phyloP scores from a whole-genome alignment of 768 basidiomycete species.

The Kwoniella mangroviensis region DNA sequence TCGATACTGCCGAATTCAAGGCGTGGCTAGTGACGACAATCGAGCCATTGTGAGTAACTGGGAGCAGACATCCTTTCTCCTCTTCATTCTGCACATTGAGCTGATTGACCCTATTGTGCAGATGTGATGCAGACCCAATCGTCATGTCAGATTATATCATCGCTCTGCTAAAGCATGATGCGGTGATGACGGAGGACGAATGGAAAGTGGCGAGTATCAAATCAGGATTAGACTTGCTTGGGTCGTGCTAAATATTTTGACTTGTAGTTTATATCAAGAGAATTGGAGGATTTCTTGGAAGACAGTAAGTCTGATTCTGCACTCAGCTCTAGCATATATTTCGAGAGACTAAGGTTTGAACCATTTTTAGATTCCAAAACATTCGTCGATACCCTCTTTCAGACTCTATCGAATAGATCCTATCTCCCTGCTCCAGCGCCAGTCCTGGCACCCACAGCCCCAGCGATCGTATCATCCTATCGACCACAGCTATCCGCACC shows the following conservation, averaged over 20 bases:
- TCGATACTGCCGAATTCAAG: conserved; percentile 67
- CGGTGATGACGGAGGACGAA: conserved; percentile 68
- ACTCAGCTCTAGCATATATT: neutral
- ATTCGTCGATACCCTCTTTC: conserved; percentile 86
- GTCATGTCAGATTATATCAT: conserved; percentile 93
- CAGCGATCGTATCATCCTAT: conserved; percentile 42
- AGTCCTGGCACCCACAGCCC: conserved; percentile 12
- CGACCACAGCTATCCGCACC: conserved; percentile 25
- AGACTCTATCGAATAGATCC: conserved; percentile 64
- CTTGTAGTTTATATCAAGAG: conserved; percentile 62
- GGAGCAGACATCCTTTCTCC: conserved; percentile 1
- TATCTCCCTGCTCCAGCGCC: conserved; percentile 36
- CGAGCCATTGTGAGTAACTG: conserved; percentile 79
- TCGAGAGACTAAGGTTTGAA: too few species aligned
- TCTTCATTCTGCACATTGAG: neutral
- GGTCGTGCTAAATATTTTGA: conserved; percentile 18
- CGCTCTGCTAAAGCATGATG: conserved; percentile 88
- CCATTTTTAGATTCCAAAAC: conserved; percentile 64
- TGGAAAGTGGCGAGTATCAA: conserved; percentile 69
- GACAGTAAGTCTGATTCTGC: conserved; percentile 65
- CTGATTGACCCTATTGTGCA: conserved; percentile 53
- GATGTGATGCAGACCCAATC: conserved; percentile 94
- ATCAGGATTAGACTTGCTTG: neutral
- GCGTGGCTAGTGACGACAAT: conserved; percentile 86
- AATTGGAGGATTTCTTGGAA: conserved; percentile 92